A percentile compares a stretch with the other conserved stretches of the same genome.
Conservation (phyloP, 768 basidiomycete species). For the Pleurotus tuber-regium region DNA sequence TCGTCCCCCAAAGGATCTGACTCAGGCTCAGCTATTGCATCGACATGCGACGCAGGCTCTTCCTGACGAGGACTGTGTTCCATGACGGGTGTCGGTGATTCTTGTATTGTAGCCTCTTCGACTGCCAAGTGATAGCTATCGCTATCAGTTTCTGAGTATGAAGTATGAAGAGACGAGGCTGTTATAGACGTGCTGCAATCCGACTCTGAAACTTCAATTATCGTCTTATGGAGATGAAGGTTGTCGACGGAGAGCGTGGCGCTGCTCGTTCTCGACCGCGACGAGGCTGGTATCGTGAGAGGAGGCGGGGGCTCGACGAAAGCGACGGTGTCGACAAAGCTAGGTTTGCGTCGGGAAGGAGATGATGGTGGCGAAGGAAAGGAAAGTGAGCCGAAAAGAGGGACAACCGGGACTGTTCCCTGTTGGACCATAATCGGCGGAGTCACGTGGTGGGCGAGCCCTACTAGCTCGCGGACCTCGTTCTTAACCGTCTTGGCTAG, state of each 20-base stretch:
- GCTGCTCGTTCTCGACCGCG: conserved; percentile 16
- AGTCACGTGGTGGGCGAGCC: conserved; percentile 15
- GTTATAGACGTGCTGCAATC: too few relatives aligned
- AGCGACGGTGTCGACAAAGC: conserved; percentile 17
- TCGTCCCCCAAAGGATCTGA: conserved; percentile 16
- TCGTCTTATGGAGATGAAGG: neutral
- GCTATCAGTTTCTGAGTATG: neutral
- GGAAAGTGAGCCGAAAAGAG: conserved; percentile 17
- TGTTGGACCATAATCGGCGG: neutral
- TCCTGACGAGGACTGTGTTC: too few relatives aligned
- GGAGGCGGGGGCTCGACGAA: conserved; percentile 15
- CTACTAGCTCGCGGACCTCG: conserved; percentile 12
- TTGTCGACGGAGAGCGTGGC: neutral
- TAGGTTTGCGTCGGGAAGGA: conserved; percentile 30
- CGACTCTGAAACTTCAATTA: neutral
- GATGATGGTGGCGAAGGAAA: conserved; percentile 26
- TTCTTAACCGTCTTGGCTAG: conserved; percentile 22
- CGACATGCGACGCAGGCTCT: too few relatives aligned
- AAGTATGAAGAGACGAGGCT: conserved; percentile 1
- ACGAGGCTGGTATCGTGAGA: conserved; percentile 14
- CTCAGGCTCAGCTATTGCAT: too few relatives aligned
- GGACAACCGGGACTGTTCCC: neutral
- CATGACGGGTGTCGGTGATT: neutral
- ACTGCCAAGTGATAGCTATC: neutral
- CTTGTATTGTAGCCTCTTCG: neutral